Evolutionary conservation across 768 basidiomycete species (phyloP).

Genomic region (Serendipita vermifera): DNA sequence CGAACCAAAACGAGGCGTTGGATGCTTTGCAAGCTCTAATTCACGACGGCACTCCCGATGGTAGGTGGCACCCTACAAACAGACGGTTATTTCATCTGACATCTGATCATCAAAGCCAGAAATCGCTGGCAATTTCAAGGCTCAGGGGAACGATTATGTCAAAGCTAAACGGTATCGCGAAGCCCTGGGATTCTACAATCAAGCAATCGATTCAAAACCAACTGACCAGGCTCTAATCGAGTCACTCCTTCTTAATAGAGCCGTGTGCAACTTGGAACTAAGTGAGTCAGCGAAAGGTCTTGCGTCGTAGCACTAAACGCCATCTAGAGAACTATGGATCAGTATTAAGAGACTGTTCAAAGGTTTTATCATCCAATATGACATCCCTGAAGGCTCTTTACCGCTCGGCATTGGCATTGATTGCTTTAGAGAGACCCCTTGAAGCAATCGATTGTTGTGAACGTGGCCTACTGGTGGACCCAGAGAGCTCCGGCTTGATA

Average conservation of each 20-base stretch:
- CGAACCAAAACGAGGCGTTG: conserved; percentile 46
- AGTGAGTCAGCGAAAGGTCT: conserved; percentile 39
- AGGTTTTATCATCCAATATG: conserved; percentile 47
- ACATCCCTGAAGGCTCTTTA: conserved; percentile 73
- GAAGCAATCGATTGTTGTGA: conserved; percentile 78
- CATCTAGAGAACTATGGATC: conserved; percentile 72
- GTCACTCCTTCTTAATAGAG: conserved; percentile 74
- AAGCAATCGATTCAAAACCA: conserved; percentile 78
- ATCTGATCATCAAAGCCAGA: conserved; percentile 36
- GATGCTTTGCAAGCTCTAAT: conserved; percentile 76
- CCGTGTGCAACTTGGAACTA: conserved; percentile 85
- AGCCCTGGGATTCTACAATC: conserved; percentile 79
- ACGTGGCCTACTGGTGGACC: conserved; percentile 49
- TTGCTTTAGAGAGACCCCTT: conserved; percentile 57
- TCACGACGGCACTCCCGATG: conserved; percentile 87
- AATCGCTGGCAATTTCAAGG: conserved; percentile 82
- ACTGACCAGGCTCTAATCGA: conserved; percentile 44
- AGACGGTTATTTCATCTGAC: background rate
- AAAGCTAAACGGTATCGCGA: conserved; percentile 76
- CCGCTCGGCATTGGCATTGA: conserved; percentile 65
- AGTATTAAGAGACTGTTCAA: conserved; percentile 75
- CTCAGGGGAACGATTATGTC: conserved; percentile 92
- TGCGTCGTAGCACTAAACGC: background rate
- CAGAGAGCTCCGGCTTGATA: conserved; percentile 41
- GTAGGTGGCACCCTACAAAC: conserved; percentile 39